Evolutionary conservation across 345 rosid genomes (phyloP).

Genomic region (Gossypium thurberi): DNA sequence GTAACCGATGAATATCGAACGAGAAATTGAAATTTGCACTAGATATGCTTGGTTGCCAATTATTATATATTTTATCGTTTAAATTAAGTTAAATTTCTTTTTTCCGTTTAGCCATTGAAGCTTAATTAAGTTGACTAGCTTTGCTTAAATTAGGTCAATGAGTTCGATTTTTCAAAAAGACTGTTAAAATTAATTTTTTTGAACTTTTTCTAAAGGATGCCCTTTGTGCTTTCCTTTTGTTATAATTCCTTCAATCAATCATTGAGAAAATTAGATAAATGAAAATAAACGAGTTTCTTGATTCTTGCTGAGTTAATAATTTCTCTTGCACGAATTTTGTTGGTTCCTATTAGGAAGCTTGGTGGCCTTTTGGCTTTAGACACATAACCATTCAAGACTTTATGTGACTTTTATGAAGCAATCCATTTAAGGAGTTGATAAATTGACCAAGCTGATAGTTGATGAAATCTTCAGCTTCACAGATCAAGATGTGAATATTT

Average conservation of each 20-base stretch:
- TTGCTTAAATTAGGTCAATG: background rate
- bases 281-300: background rate
- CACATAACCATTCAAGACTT: background rate
- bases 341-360: background rate
- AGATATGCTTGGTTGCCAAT: background rate
- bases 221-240: background rate
- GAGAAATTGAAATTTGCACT: background rate
- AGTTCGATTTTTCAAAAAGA: background rate
- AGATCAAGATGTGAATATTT: background rate
- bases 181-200: background rate
- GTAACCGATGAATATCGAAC: background rate
- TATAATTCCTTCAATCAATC: background rate
- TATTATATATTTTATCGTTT: background rate
- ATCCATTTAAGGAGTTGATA: background rate
- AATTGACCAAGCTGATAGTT: background rate
- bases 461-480: background rate
- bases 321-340: background rate
- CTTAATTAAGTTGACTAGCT: background rate
- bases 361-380: background rate
- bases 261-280: background rate
- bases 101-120: background rate
- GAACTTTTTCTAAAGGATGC: background rate
- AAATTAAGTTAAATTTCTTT: background rate
- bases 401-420: background rate
- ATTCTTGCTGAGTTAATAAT: background rate